Evolutionary conservation across 768 basidiomycete genomes (phyloP), one percentile per base, ranked within the genome.

Genomic region (Boletus rubropictus): DNA sequence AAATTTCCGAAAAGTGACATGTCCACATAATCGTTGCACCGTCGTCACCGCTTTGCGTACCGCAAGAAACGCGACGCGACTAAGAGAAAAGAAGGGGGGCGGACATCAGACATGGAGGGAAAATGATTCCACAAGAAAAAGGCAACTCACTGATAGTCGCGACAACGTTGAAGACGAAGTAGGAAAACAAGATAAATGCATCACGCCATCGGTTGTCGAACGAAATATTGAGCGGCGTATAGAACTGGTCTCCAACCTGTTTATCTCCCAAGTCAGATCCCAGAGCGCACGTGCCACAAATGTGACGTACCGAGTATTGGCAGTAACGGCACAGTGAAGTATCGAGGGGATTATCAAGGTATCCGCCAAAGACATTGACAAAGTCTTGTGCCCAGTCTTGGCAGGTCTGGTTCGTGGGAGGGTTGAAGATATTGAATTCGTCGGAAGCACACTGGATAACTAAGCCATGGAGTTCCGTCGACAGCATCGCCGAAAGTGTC

Each of bases 361-460:
- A 92, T 0, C 91, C 91, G 0, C 86, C 86, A 40, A 77, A 73
- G 0, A 58, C 62, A 1, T 51, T 50, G 11, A 84, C 77, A 63
- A 89, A 94, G 9, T 78, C 69, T n/a, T 70, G 60, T 0, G 84
- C 84, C 85, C 87, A 95, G 1, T 72, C 54, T 9, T 53, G 53
- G 58, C 92, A 95, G 0, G 83, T 88, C 61, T 90, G 80, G 3
- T 82, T 84, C 2, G 71, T 51, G 0, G 91, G 89, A 1, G 91
- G 86, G 46, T 76, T 66, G 71, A 94, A 89, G 6, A 74, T 53
- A 11, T 76, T 71, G 58, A 86, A 89, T 59, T 95, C 92, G 49
- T 80, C 78, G 0, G 69, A 55, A 18, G 78, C 74, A 70, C 90
- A 89, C 17, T 48, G 61, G 50, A 92, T 84, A 0, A 58, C 53